A percentile compares a stretch with the other conserved stretches of the same genome.
Conservation (phyloP, 345 rosid genomes). For the Limnanthes douglasii region DNA sequence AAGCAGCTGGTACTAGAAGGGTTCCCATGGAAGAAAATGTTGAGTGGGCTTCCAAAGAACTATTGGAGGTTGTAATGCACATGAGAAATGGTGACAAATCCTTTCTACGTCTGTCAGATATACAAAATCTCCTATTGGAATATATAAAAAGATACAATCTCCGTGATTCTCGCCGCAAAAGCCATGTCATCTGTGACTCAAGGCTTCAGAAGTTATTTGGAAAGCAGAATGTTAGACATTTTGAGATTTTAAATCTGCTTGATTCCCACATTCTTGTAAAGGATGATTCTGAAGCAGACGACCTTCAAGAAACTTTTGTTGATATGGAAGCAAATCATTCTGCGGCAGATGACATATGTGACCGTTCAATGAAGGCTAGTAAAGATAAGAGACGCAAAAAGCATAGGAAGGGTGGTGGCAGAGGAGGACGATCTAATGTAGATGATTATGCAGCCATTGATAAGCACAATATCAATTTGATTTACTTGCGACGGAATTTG, state of each 20-base stretch:
- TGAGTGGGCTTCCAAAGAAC: conserved; percentile 97
- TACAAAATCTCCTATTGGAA: conserved; percentile 69
- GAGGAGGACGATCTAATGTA: conserved; percentile 65
- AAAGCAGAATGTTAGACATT: conserved; percentile 90
- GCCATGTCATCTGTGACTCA: conserved; percentile 86
- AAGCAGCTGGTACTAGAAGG: conserved; percentile 20
- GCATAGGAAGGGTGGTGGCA: conserved; percentile 55
- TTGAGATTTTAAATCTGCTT: conserved; percentile 97
- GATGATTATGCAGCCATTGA: conserved; percentile 97
- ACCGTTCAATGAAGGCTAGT: conserved; percentile 30
- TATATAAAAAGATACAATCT: conserved; percentile 86
- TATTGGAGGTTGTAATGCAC: conserved; percentile 81
- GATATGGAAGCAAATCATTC: conserved; percentile 56
- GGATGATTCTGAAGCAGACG: conserved; percentile 65
- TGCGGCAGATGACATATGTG: conserved; percentile 63
- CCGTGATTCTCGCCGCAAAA: conserved; percentile 92
- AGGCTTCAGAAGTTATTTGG: conserved; percentile 86
- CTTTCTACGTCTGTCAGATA: conserved; percentile 62
- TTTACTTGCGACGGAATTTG: conserved; percentile 79
- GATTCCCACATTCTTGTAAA: conserved; percentile 81
- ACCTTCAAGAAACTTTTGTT: conserved; percentile 42
- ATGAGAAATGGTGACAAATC: conserved; percentile 86
- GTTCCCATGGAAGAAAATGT: conserved; percentile 20
- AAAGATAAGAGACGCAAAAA: conserved; percentile 73
- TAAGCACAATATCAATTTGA: conserved; percentile 69